Evolutionary conservation across 2,329 filamentous ascomycete genomes (phyloP), one percentile per base, ranked within the genome.

Genomic region (Stenocarpella maydis): DNA sequence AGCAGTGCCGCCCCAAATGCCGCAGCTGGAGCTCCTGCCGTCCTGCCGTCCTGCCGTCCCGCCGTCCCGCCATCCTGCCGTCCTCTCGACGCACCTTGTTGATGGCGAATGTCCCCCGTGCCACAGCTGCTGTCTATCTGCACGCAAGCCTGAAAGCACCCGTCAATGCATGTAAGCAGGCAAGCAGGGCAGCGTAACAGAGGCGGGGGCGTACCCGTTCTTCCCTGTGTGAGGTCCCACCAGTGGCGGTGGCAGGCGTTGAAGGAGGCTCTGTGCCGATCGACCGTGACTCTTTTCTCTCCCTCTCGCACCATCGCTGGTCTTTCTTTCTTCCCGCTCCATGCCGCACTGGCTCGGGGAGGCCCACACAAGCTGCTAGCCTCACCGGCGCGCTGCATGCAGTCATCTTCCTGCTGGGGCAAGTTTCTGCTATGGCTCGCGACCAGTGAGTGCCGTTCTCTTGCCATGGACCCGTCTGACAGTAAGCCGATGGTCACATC

Each of bases 201-300:
- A 26, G 26, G 58, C 19, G 24, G 19, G 53, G 58, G 19, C 39
- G 9, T 45, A 43, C 17, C 55, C 55, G 41, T 12, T 19, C 15
- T 31, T 26, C 24, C n/a, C 26, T n/a, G 10, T 2, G 47, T 49
- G 21, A 24, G 47, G 45, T 49, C 24, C 28, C 52, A 67, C 64
- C 28, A 49, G 49, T 54, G 14, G 50, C n/a, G 39, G 15, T 28
- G 34, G 64, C n/a, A 49, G 52, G 31, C 52, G 41, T 58, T 43
- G 64, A 58, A 58, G 53, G 52, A 43, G 64, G 64, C 64, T 58
- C 64, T 67, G 41, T 41, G 64, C 41, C 49, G 52, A 58, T 67
- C 52, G 17, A 55, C 21, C 19, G 43, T 12, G n/a, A 55, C 41
- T n/a, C 21, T 21, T 39, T 4, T 19, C 17, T 26, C 7, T 28